Percentiles rank a stretch among this genome's conserved stretches.
Evolutionary conservation across 2,329 filamentous ascomycete genomes (phyloP).

Genomic region (Calonectria fujianensis): DNA sequence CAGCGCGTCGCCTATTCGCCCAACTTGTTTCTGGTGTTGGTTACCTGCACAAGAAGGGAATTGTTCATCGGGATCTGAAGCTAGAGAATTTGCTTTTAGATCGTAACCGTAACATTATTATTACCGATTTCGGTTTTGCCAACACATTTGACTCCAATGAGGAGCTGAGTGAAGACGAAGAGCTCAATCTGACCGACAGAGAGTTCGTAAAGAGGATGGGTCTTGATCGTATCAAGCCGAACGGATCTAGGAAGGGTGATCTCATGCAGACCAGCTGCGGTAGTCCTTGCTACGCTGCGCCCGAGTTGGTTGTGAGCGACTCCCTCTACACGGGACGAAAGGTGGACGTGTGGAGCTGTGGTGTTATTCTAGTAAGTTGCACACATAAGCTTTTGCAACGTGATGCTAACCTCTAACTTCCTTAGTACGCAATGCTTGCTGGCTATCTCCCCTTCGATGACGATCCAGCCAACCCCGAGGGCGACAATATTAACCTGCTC

Average conservation of each 20-base stretch:
- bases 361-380: conserved; percentile 91
- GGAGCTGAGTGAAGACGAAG: conserved; percentile 92
- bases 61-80: conserved; percentile 97
- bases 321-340: conserved; percentile 97
- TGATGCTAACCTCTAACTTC: conserved; percentile 44
- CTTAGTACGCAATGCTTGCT: conserved; percentile 97
- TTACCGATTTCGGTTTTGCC: conserved; percentile 99
- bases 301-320: conserved; percentile 97
- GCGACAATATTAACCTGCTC: conserved; percentile 98
- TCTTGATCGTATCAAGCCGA: conserved; percentile 85
- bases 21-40: conserved; percentile 97
- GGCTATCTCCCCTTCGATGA: conserved; percentile 99
- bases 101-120: conserved; percentile 98
- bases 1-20: conserved; percentile 92
- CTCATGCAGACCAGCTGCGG: conserved; percentile 99
- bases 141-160: conserved; percentile 96
- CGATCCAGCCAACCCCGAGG: conserved; percentile 97
- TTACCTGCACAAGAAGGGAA: conserved; percentile 98
- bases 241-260: conserved; percentile 89
- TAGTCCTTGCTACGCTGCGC: conserved; percentile 97
- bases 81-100: conserved; percentile 96
- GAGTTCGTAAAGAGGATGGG: conserved; percentile 91
- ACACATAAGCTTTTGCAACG: background rate
- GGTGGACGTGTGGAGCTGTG: conserved; percentile 99
- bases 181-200: conserved; percentile 88